Evolutionary conservation across 2,329 filamentous ascomycete genomes (phyloP), one percentile per base, ranked within the genome.

Genomic region (Alternaria gaisen): DNA sequence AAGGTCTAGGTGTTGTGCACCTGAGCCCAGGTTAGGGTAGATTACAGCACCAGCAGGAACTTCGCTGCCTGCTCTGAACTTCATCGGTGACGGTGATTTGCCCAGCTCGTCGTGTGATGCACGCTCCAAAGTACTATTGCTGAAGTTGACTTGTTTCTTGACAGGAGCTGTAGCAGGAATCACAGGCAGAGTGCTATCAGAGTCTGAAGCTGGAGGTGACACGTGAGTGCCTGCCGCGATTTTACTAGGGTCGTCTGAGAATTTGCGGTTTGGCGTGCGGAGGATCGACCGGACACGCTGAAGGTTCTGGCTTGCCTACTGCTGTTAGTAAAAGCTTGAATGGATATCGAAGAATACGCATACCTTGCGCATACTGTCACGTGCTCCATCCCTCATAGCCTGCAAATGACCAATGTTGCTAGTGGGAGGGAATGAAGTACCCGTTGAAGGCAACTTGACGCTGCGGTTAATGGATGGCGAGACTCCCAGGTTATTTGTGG

Each of bases 101-200:
- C 68, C 68, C 40, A 74, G 42, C 40, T 75, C 77, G 18, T 77
- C 72, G 18, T 69, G 63, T 22, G 75, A 67, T 10, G 71, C 59
- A 60, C 77, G 69, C 75, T 80, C 66, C 66, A 91, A 86, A 36
- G 89, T 89, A 62, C 88, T 88, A 0, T 89, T 90, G 0, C 91
- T 93, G 72, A 97, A 97, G 52, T 91, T 89, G 36, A 97, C 92
- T 57, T 87, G 90, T 81, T 96, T 97, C 77, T 88, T 91, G 24
- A 88, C 85, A 32, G 89, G 88, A 8, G 90, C 91, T 1, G 90
- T 92, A 5, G 87, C 88, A 56, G 87, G 80, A 26, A 76, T 75
- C 3, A 82, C 74, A 53, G 84, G 84, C 32, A 88, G 74, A 22
- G 83, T 80, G 68, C 87, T 88, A 32, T 87, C 82, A 12, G 84